Conservation (phyloP, 352 stramenopile species). For the Phytophthora foliorum region DNA sequence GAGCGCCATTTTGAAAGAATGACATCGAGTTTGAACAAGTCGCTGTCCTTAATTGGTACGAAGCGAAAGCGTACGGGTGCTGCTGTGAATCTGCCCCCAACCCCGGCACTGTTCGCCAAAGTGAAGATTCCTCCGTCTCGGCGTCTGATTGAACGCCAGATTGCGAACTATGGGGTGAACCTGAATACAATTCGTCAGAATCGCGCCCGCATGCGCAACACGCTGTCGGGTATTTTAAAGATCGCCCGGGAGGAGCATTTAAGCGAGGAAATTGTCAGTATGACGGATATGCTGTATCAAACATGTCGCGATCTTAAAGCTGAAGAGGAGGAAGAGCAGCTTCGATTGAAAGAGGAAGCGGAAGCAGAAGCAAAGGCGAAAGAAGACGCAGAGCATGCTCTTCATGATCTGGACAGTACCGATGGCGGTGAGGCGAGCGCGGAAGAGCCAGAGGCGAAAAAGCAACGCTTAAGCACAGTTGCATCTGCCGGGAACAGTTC, state of each 20-base stretch:
- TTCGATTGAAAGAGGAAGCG: constrained; percentile 36
- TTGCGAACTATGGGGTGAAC: constrained; percentile 75
- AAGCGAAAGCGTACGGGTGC: constrained; percentile 46
- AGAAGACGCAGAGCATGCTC: constrained; percentile 28
- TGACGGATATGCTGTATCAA: constrained; percentile 61
- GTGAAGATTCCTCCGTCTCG: constrained; percentile 74
- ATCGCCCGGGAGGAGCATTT: constrained; percentile 72
- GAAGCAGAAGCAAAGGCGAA: constrained; percentile 34
- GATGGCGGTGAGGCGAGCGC: constrained; percentile 19
- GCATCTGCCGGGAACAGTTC: constrained; percentile 15
- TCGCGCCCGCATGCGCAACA: constrained; percentile 59
- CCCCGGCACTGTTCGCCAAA: constrained; percentile 56
- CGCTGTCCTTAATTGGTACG: constrained; percentile 57
- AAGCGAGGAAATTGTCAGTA: constrained; percentile 59
- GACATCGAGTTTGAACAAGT: constrained; percentile 59
- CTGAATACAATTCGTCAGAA: constrained; percentile 57
- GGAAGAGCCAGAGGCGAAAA: constrained; percentile 52
- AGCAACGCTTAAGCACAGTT: constrained; percentile 33
- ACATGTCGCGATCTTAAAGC: constrained; percentile 64
- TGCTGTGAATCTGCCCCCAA: constrained; percentile 41
- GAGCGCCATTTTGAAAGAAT: constrained; percentile 75
- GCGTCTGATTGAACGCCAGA: constrained; percentile 76
- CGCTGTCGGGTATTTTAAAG: constrained; percentile 61
- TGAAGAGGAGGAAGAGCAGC: constrained; percentile 56
- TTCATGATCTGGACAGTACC: constrained; percentile 7